Percentiles rank a stretch among this genome's conserved stretches.
phyloP scores from a whole-genome alignment of 768 basidiomycete species.

The Lactarius deliciosus region DNA sequence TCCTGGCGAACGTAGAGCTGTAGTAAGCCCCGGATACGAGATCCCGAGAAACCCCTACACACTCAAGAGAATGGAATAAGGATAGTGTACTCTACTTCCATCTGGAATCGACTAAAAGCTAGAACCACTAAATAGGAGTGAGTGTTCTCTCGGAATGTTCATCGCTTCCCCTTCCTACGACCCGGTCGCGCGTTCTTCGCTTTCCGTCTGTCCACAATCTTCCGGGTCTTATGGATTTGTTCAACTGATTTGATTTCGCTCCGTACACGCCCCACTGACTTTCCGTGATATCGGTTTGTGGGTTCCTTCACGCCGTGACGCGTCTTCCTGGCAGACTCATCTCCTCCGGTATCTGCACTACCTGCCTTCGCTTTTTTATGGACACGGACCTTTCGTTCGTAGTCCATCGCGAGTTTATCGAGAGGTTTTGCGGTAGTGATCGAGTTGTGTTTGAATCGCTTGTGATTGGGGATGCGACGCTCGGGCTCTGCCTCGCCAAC shows the following conservation, averaged over 20 bases:
- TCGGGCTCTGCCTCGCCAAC: slow-evolving; percentile 79
- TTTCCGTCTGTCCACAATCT: slow-evolving; percentile 59
- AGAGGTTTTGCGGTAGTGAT: slow-evolving; percentile 66
- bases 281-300: slow-evolving; percentile 53
- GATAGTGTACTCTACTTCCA: background rate
- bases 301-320: slow-evolving; percentile 34
- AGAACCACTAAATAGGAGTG: background rate
- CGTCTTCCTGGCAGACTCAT: slow-evolving; percentile 28
- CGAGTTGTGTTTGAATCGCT: slow-evolving; percentile 74
- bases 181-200: slow-evolving; percentile 81
- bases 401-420: slow-evolving; percentile 69
- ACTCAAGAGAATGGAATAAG: background rate
- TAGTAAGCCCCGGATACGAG: slow-evolving; percentile 15
- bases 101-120: background rate
- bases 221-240: slow-evolving; percentile 80
- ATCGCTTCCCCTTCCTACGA: slow-evolving; percentile 42
- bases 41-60: background rate
- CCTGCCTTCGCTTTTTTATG: slow-evolving; percentile 51
- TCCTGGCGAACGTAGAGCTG: background rate
- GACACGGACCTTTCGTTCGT: slow-evolving; percentile 70
- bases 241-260: slow-evolving; percentile 84
- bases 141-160: slow-evolving; percentile 1
- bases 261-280: slow-evolving; percentile 63
- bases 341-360: slow-evolving; percentile 32
- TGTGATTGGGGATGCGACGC: slow-evolving; percentile 34